Base-by-base conservation (phyloP, 805 yeast genomes). In the Naumovozyma baii region DNA sequence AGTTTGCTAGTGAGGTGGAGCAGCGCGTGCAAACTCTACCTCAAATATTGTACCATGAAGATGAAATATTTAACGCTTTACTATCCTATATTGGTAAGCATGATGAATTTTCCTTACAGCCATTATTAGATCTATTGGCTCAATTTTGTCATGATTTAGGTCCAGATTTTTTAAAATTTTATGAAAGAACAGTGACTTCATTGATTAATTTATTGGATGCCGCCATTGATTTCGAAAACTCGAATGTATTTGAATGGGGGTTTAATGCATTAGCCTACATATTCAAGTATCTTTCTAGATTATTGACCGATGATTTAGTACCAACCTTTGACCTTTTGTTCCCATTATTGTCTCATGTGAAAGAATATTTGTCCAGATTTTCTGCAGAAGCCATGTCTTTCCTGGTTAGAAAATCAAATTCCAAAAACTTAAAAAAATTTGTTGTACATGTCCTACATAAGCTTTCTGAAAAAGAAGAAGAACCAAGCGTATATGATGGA, bases 101-200 rank as follows among this genome's bases (percentile, higher is more conserved):
- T 44, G 95, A 92, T 55, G 69, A 70, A 17, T 66, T 80, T 41
- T 76, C 95, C 1, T 63, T 83, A 34, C 92, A 87, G 57, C 90
- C 97, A 3, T 55, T 85, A 20, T 61, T 86, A 37, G 98, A 92
- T 53, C 63, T 83, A 8, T 58, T 87, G 18, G 74, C 95, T 0
- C 94, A 87, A 53, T 81, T 92, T 50, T 79, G 87, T 31, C 96
- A 85, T 51, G 98, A 90, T 64, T 64, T 90, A 45, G 96, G 96
- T 8, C 80, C 90, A 2, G 97, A 90, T 49, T 92, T 88, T 54
- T 72, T 86, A 67, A 74, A 73, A 7, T 86, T 66, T 52, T 87
- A 85, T 53, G 64, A 64, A 2, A 56, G 62, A 18, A 62, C 86
- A 1, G 61, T 90, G 35, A 47, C 52, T 0, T 49, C 72, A 18